Conservation (phyloP, 768 basidiomycete genomes). For the Xerocomellus chrysenteron region DNA sequence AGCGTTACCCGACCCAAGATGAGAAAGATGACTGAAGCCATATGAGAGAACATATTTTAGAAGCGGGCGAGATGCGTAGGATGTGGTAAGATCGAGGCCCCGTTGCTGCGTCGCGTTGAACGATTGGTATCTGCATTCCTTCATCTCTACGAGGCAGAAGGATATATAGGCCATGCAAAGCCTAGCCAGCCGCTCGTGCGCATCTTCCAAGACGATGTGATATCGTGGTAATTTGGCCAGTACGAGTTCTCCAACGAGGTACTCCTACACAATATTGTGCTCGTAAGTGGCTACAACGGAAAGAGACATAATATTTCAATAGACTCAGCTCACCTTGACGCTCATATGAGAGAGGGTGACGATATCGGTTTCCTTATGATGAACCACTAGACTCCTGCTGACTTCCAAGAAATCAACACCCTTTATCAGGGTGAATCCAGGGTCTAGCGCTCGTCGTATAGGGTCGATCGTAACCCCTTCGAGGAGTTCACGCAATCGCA, state of each 20-base stretch:
- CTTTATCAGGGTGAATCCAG: background rate
- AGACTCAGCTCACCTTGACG: slow-evolving; percentile 8
- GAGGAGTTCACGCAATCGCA: slow-evolving; percentile 6
- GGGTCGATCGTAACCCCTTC: slow-evolving; percentile 9
- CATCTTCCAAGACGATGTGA: slow-evolving; percentile 8
- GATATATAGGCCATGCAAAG: slow-evolving; percentile 11
- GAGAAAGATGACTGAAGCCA: slow-evolving; percentile 8
- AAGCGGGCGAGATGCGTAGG: background rate
- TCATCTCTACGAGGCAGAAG: slow-evolving; percentile 4
- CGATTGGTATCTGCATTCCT: background rate
- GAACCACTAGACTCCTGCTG: slow-evolving; percentile 7
- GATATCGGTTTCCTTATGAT: slow-evolving; percentile 9
- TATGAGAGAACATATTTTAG: slow-evolving; percentile 9
- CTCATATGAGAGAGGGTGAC: slow-evolving; percentile 16
- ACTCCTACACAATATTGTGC: background rate
- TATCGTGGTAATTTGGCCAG: background rate
- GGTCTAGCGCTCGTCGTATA: background rate
- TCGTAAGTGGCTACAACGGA: background rate
- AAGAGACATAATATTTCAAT: background rate
- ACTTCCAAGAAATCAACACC: background rate
- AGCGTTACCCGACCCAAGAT: background rate
- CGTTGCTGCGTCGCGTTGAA: background rate
- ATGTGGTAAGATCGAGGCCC: background rate
- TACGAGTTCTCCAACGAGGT: slow-evolving; percentile 11
- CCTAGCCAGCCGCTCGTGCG: slow-evolving; percentile 4